A percentile compares a stretch with the other conserved stretches of the same genome.
phyloP scores from a whole-genome alignment of 768 basidiomycete genomes.

The Termitomyces sp. region DNA sequence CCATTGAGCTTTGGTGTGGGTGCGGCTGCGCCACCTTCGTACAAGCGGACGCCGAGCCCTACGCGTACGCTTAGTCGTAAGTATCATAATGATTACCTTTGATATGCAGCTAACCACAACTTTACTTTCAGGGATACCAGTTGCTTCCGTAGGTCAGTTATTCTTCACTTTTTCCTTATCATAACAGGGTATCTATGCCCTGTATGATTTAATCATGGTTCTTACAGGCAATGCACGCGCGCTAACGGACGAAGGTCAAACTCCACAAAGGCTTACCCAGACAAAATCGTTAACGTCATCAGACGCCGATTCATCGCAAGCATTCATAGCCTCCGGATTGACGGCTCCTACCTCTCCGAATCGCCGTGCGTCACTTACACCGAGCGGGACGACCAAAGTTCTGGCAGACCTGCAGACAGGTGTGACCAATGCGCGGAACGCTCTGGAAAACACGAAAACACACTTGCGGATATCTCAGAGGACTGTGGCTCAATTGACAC shows the following conservation, averaged over 20 bases:
- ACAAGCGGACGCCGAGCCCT: slow-evolving; percentile 63
- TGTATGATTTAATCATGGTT: slow-evolving; percentile 19
- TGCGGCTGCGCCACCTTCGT: slow-evolving; percentile 29
- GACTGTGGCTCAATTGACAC: slow-evolving; percentile 76
- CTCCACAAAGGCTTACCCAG: slow-evolving; percentile 27
- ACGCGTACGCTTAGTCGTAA: slow-evolving; percentile 76
- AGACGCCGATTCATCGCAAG: slow-evolving; percentile 30
- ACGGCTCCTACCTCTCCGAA: slow-evolving; percentile 50
- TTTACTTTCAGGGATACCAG: slow-evolving; percentile 57
- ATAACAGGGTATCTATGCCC: slow-evolving; percentile 19
- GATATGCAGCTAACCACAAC: slow-evolving; percentile 16
- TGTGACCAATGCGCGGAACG: slow-evolving; percentile 71
- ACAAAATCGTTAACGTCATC: slow-evolving; percentile 25
- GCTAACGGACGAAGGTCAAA: slow-evolving; percentile 67
- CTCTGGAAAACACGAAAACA: slow-evolving; percentile 81
- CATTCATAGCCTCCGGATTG: slow-evolving; percentile 33
- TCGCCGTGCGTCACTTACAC: slow-evolving; percentile 56
- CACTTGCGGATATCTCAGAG: slow-evolving; percentile 80
- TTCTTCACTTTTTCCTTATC: slow-evolving; percentile 8
- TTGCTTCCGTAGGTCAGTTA: slow-evolving; percentile 69
- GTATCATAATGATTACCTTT: slow-evolving; percentile 27
- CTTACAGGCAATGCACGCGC: slow-evolving; percentile 75
- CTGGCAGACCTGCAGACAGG: slow-evolving; percentile 84
- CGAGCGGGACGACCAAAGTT: slow-evolving; percentile 83
- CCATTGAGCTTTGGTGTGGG: slow-evolving; percentile 50